Conservation (phyloP, 139 green algal species). For the Deuterostichococcus epilithicus region DNA sequence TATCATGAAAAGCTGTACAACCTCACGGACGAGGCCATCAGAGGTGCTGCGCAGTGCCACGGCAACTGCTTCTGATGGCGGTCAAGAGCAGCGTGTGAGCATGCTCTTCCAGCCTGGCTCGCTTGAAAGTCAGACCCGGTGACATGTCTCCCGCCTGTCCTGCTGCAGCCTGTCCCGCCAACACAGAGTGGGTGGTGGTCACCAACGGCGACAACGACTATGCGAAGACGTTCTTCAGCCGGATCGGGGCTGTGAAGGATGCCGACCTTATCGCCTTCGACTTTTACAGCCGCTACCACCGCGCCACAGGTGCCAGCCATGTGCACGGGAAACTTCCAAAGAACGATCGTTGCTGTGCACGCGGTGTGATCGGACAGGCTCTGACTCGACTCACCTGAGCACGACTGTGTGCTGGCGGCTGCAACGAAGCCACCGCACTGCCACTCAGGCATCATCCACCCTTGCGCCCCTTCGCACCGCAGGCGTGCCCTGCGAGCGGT, state of each 20-base stretch:
- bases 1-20: constrained; percentile 81
- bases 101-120: too few species aligned
- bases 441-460: neutral
- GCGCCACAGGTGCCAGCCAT: constrained; percentile 45
- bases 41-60: constrained; percentile 24
- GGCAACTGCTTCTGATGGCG: too few species aligned
- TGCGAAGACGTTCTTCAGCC: constrained; percentile 42
- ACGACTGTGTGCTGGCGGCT: too few species aligned
- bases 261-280: constrained; percentile 69
- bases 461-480: neutral
- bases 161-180: constrained; percentile 45
- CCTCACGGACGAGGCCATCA: constrained; percentile 71
- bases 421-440: too few species aligned
- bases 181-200: constrained; percentile 67
- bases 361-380: neutral
- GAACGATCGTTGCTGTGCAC: neutral
- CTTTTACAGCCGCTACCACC: constrained; percentile 79
- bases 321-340: neutral
- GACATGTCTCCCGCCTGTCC: too few species aligned
- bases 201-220: constrained; percentile 88
- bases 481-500: constrained; percentile 62
- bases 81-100: too few species aligned
- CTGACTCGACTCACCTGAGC: too few species aligned
- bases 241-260: constrained; percentile 26
- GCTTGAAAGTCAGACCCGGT: neutral